A percentile compares a stretch with the other conserved stretches of the same genome.
These are phyloP conservation scores for Jatropha curcas DNA, from an alignment of 345 rosid species.

Conservation along the genomic window DNA sequence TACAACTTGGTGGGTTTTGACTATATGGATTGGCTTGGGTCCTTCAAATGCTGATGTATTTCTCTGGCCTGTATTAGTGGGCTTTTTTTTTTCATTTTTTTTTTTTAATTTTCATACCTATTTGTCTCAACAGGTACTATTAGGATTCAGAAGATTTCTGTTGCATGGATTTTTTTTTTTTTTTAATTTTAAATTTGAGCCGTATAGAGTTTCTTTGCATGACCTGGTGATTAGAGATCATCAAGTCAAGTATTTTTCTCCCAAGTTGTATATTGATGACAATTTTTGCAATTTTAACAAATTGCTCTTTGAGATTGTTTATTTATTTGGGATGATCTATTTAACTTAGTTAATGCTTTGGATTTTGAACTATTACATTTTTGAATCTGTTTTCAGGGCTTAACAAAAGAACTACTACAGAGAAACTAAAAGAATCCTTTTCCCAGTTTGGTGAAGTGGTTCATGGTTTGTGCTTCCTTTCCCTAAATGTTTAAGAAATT, in stretches of 20 bases:
- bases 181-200: too few relatives aligned
- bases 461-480: conserved; percentile 52
- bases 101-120: neutral
- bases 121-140: neutral
- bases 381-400: conserved; percentile 56
- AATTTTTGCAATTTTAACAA: neutral
- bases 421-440: conserved; percentile 67
- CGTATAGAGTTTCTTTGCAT: neutral
- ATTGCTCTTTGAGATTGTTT: neutral
- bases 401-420: conserved; percentile 73
- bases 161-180: neutral
- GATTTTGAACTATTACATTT: neutral
- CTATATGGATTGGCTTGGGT: too few relatives aligned
- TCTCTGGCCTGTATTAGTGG: neutral
- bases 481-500: neutral
- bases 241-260: neutral
- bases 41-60: neutral
- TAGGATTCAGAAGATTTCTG: neutral
- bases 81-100: too few relatives aligned
- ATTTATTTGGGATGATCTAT: neutral
- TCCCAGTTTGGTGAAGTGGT: conserved; percentile 75
- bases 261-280: neutral
- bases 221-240: neutral
- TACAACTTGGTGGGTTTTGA: too few relatives aligned
- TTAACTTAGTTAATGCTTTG: neutral